Evolutionary conservation across 108 stramenopile species (phyloP).

Genomic region (Nitzschia inconspicua): DNA sequence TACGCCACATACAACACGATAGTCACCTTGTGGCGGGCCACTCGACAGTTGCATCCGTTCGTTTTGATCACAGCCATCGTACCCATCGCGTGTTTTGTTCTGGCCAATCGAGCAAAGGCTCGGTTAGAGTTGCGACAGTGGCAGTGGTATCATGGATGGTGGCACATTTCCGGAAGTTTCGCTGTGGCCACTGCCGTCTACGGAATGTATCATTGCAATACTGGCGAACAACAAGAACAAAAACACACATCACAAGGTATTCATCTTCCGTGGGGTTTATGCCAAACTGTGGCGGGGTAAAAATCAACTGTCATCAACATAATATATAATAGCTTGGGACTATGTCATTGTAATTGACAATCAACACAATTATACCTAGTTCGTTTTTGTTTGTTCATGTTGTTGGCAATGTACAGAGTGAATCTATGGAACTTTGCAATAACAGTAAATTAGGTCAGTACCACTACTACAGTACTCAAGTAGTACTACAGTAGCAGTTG

Average conservation of each 20-base stretch:
- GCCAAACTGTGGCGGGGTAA: background rate
- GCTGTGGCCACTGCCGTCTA: background rate
- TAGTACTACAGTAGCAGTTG: too few species aligned
- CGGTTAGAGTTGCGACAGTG: conserved; percentile 4
- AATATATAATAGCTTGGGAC: too few species aligned
- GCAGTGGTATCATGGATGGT: conserved; percentile 12
- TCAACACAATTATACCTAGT: too few species aligned
- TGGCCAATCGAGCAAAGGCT: conserved; percentile 15
- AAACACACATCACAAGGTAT: background rate
- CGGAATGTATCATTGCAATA: conserved; percentile 2
- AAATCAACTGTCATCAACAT: background rate
- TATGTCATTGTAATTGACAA: too few species aligned
- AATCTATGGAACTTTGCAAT: too few species aligned
- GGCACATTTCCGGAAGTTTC: conserved; percentile 11
- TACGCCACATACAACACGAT: conserved; percentile 6
- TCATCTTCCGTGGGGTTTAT: background rate
- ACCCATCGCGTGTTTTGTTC: conserved; percentile 2
- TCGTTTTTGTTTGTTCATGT: too few species aligned
- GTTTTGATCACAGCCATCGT: background rate
- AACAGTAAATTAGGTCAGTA: too few species aligned
- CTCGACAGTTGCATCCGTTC: background rate
- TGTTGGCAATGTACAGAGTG: too few species aligned
- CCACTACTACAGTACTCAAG: too few species aligned
- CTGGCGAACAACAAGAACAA: background rate
- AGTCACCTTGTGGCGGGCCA: background rate